phyloP scores from a whole-genome alignment of 225 moss, liverwort and hornwort genomes.

The Neckera pumila region DNA sequence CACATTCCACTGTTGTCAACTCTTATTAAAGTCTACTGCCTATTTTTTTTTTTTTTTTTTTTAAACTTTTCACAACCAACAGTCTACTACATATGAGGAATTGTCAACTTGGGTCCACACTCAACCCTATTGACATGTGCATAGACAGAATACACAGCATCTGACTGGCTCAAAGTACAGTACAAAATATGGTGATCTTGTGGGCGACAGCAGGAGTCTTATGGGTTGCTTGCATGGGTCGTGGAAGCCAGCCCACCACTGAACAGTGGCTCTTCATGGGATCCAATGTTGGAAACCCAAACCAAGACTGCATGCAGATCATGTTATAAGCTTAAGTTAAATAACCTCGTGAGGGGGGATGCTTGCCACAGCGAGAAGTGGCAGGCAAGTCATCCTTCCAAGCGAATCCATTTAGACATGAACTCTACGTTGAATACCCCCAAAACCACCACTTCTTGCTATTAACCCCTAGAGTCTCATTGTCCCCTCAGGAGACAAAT shows the following conservation, averaged over 20 bases:
- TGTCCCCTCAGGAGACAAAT: too few species aligned
- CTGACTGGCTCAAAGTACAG: background rate
- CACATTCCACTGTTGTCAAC: background rate
- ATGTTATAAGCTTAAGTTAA: background rate
- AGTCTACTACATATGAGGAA: too few species aligned
- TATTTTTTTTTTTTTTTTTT: background rate
- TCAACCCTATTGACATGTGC: background rate
- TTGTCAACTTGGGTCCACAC: background rate
- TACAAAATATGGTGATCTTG: background rate
- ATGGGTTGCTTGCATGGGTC: background rate
- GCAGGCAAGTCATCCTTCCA: background rate
- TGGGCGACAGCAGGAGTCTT: background rate
- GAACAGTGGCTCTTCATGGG: background rate
- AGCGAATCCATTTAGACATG: fast-evolving
- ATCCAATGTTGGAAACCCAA: background rate
- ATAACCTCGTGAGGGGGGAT: background rate
- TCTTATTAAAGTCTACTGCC: background rate
- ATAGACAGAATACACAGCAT: background rate
- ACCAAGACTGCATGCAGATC: background rate
- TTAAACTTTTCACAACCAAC: background rate
- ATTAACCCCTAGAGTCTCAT: too few species aligned
- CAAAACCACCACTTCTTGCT: too few species aligned
- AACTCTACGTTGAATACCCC: background rate
- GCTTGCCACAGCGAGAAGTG: background rate
- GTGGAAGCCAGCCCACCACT: background rate